Base-by-base conservation (phyloP, 2,329 filamentous ascomycete species). In the Aspergillus carbonarius region DNA sequence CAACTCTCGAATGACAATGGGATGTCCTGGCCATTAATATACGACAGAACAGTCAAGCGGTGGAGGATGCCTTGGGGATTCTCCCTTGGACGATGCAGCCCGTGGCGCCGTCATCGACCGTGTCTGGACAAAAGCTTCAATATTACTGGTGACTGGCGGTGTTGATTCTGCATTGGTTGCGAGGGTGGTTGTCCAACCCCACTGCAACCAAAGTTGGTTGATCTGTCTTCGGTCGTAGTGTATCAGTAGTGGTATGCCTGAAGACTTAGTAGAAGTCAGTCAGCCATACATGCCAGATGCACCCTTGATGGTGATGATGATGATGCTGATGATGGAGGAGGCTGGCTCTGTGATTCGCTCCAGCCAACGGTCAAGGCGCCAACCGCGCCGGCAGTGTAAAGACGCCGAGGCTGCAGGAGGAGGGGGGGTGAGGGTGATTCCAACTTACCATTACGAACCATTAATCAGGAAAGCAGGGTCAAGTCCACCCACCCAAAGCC, bases 61-160 rank as follows among this genome's bases (percentile, higher is more conserved):
- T 59, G 46, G 50, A 53, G n/a, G 23, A 46, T 15, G 55, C 34
- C 34, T 44, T 7, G 34, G 35, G 47, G 27, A 20, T 39, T 39
- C 42, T 49, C 53, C 47, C 59, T 44, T 32, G 53, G 52, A 17
- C 30, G 53, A 54, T 58, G 52, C 55, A 58, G 50, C 55, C 63
- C 60, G 54, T 66, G 63, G 63, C 52, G 55, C 58, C 59, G 57
- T 59, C 60, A 59, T 66, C 53, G 54, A 66, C 57, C 54, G 54
- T 25, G 55, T 55, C 47, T 62, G 57, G 51, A 61, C 49, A 47
- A 49, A 61, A 12, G 39, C 44, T 32, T 44, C 47, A 35, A 54
- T 47, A 44, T 37, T 25, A 54, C 37, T 57, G 54, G 57, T 44
- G 50, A 40, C 34, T 15, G 6, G n/a, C 9, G 20, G 12, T 17